phyloP scores from a whole-genome alignment of 345 rosid species.

The Reutealis trisperma region DNA sequence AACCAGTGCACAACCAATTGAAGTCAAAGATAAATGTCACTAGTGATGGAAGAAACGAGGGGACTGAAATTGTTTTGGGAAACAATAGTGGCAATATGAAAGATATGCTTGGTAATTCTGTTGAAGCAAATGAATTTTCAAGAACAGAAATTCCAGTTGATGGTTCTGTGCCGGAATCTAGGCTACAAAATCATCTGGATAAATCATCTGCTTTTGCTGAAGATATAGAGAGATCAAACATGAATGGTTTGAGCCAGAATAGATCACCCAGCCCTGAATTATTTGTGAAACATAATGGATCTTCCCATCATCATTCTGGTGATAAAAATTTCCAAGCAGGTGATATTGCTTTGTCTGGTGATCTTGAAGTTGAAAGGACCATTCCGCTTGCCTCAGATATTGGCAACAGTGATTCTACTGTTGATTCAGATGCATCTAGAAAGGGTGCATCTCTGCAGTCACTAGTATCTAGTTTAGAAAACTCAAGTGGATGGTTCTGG shows the following conservation, averaged over 20 bases:
- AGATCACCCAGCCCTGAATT: constrained; percentile 15
- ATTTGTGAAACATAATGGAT: constrained; percentile 1
- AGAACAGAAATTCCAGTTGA: constrained; percentile 45
- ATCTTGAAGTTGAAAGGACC: constrained; percentile 36
- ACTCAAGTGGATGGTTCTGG: constrained; percentile 78
- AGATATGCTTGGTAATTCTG: constrained; percentile 10
- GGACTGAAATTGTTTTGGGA: constrained; percentile 20
- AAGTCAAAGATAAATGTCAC: constrained; percentile 26
- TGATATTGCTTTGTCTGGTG: constrained; percentile 18
- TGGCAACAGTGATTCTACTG: constrained; percentile 24
- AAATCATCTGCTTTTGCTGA: constrained; percentile 27
- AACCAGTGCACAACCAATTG: constrained; percentile 27
- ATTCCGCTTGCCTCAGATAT: constrained; percentile 36
- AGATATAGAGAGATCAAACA: constrained; percentile 29
- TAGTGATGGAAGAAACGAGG: constrained; percentile 19
- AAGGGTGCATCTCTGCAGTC: constrained; percentile 38
- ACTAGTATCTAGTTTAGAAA: constrained; percentile 42
- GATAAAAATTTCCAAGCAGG: constrained; percentile 24
- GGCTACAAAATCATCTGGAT: constrained; percentile 23
- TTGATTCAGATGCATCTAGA: constrained; percentile 29
- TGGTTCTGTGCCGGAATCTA: constrained; percentile 32
- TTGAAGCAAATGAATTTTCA: constrained; percentile 32
- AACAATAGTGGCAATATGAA: constrained; percentile 25
- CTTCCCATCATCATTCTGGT: constrained; percentile 18
- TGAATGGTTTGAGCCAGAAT: constrained; percentile 17